Percentiles rank a stretch among this genome's conserved stretches.
phyloP scores from a whole-genome alignment of 129 eudicot genomes.

The Lactuca sativa region DNA sequence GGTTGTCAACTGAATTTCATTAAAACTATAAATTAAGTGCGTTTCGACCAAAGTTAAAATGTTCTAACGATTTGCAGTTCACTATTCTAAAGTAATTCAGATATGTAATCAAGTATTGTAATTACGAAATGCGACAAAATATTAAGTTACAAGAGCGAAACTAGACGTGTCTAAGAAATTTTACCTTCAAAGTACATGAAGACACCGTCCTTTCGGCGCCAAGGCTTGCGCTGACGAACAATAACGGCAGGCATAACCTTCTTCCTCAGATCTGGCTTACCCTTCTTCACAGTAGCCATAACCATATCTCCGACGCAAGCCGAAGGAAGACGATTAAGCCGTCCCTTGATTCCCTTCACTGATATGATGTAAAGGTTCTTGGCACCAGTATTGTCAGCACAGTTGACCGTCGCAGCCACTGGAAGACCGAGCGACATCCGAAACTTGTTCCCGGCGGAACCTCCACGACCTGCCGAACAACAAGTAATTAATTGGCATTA shows the following conservation, averaged over 20 bases:
- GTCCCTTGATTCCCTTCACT: conserved; percentile 78
- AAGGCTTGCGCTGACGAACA: conserved; percentile 94
- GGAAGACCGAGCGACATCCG: conserved; percentile 96
- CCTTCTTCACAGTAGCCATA: conserved; percentile 98
- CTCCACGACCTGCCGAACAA: conserved; percentile 71
- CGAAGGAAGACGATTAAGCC: conserved; percentile 74
- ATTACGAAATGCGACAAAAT: neutral
- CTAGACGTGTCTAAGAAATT: neutral
- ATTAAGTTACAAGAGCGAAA: neutral
- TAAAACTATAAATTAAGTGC: too few species aligned
- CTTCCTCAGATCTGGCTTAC: conserved; percentile 98
- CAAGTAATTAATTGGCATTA: neutral
- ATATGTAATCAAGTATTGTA: neutral
- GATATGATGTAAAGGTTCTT: conserved; percentile 87
- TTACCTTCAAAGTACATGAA: conserved; percentile 97
- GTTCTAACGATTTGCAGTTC: neutral
- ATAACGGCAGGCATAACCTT: conserved; percentile 99
- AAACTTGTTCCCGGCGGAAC: conserved; percentile 96
- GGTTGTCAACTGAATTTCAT: too few species aligned
- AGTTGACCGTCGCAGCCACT: conserved; percentile 96
- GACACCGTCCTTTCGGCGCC: conserved; percentile 99
- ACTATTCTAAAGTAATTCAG: neutral
- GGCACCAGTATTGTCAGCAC: conserved; percentile 90
- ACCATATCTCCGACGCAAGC: conserved; percentile 98
- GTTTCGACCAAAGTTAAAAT: too few species aligned